Evolutionary conservation across 106 monocot species (phyloP).

Genomic region (Ottelia alismoides): DNA sequence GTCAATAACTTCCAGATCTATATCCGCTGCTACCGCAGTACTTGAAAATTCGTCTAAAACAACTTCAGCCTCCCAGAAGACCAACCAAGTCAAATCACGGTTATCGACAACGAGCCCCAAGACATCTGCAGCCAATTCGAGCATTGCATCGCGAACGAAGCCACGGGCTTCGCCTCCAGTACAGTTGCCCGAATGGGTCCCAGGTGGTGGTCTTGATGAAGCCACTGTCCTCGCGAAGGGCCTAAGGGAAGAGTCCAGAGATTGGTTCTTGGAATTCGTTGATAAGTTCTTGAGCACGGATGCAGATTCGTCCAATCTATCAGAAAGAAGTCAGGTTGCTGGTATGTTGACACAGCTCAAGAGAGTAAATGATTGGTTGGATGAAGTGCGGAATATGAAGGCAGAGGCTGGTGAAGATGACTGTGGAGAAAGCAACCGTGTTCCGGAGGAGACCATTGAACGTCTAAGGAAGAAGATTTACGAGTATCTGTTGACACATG

Average conservation of each 20-base stretch:
- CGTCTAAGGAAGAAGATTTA: slow-evolving; percentile 88
- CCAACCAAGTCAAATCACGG: slow-evolving; percentile 18
- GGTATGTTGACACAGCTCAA: slow-evolving; percentile 86
- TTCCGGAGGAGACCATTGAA: slow-evolving; percentile 44
- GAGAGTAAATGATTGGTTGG: slow-evolving; percentile 93
- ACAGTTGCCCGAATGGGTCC: slow-evolving; percentile 40
- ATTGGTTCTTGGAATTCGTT: slow-evolving; percentile 83
- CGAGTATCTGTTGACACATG: slow-evolving; percentile 74
- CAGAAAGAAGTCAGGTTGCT: slow-evolving; percentile 40
- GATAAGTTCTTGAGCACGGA: slow-evolving; percentile 76
- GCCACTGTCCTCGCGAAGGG: slow-evolving; percentile 36
- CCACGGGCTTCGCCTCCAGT: slow-evolving; percentile 3
- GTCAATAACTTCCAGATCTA: background rate
- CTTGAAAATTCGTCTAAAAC: slow-evolving; percentile 26
- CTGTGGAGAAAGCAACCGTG: slow-evolving; percentile 3
- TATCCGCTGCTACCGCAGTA: slow-evolving; percentile 23
- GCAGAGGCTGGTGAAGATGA: slow-evolving; percentile 3
- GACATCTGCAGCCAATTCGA: background rate
- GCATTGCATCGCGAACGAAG: slow-evolving; percentile 13
- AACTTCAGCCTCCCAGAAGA: slow-evolving; percentile 3
- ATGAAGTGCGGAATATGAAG: slow-evolving; percentile 13
- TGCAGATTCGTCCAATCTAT: slow-evolving; percentile 11
- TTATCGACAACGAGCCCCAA: background rate
- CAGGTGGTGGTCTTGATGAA: slow-evolving; percentile 52
- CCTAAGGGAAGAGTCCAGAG: slow-evolving; percentile 36